Evolutionary conservation across 371 early-diverging fungal species (phyloP).

Genomic region (Mycotypha africana): DNA sequence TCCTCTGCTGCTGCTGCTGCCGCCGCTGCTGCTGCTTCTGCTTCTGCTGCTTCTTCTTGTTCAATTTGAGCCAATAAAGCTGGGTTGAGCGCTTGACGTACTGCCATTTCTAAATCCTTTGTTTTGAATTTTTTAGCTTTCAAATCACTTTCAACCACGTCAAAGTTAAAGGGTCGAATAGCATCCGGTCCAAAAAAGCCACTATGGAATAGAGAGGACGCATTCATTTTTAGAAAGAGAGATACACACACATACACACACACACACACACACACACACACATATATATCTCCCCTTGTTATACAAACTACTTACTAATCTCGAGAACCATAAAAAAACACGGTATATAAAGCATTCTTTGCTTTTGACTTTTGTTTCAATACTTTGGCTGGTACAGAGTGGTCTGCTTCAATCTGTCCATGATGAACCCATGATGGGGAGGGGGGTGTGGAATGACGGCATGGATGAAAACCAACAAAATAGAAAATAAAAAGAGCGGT

Average conservation of each 20-base stretch:
- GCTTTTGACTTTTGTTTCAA: constrained; percentile 50
- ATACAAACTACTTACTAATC: constrained; percentile 61
- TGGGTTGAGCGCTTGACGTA: constrained; percentile 36
- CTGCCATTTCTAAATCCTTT: constrained; percentile 27
- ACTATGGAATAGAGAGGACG: constrained; percentile 12
- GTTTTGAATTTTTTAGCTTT: constrained; percentile 32
- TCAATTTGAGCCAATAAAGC: constrained; percentile 10
- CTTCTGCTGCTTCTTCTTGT: constrained; percentile 19
- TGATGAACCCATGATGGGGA: no score
- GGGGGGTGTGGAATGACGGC: no score
- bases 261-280: not conserved
- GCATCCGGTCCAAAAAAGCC: constrained; percentile 36
- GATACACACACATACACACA: no score
- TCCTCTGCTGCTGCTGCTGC: constrained; percentile 19
- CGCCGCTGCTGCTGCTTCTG: constrained; percentile 8
- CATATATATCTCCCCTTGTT: not conserved
- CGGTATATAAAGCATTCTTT: constrained; percentile 52
- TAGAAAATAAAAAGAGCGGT: constrained; percentile 1
- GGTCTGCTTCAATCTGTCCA: constrained; percentile 55
- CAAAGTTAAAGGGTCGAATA: constrained; percentile 27
- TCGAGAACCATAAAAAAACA: constrained; percentile 65
- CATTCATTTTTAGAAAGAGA: no score
- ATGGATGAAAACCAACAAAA: no score
- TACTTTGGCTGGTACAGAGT: constrained; percentile 47
- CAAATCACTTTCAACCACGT: constrained; percentile 19